These are phyloP conservation scores for Multifurca ochricompacta DNA, from an alignment of 768 basidiomycete genomes.

Conservation along the genomic window DNA sequence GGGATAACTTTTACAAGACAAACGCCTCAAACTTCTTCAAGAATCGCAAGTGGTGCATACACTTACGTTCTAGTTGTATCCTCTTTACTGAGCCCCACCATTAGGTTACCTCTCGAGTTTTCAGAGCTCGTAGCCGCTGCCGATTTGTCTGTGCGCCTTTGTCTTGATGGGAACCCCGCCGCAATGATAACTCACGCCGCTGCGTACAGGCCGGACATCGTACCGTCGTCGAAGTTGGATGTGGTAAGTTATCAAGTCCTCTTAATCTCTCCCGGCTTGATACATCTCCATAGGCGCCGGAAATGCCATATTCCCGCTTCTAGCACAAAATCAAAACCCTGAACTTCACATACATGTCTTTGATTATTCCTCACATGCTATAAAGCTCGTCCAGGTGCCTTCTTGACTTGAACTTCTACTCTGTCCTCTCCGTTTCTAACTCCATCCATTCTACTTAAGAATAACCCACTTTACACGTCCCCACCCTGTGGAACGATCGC, in stretches of 20 bases:
- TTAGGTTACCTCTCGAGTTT: constrained; percentile 89
- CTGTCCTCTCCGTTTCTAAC: neutral
- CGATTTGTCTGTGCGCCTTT: constrained; percentile 26
- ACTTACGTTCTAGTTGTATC: neutral
- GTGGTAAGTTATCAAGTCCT: constrained; percentile 44
- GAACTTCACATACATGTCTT: constrained; percentile 68
- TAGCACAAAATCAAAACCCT: constrained; percentile 78
- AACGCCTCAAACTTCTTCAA: constrained; percentile 89
- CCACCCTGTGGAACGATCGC: constrained; percentile 65
- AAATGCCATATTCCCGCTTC: constrained; percentile 88
- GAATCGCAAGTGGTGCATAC: constrained; percentile 73
- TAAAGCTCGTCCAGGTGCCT: constrained; percentile 79
- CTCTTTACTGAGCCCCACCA: neutral
- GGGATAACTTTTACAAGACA: constrained; percentile 90
- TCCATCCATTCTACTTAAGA: constrained; percentile 32
- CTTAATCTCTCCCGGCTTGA: neutral
- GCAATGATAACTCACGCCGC: neutral
- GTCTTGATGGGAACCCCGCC: neutral
- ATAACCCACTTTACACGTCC: constrained; percentile 58
- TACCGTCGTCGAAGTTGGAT: constrained; percentile 83
- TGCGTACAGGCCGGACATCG: constrained; percentile 60
- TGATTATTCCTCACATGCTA: constrained; percentile 85
- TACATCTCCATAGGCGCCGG: constrained; percentile 61
- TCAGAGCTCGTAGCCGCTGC: constrained; percentile 74
- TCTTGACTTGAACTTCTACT: neutral